These are phyloP conservation scores for Miscanthus lutarioriparius DNA, from an alignment of 176 grass and related monocot species.

Conservation along the genomic window DNA sequence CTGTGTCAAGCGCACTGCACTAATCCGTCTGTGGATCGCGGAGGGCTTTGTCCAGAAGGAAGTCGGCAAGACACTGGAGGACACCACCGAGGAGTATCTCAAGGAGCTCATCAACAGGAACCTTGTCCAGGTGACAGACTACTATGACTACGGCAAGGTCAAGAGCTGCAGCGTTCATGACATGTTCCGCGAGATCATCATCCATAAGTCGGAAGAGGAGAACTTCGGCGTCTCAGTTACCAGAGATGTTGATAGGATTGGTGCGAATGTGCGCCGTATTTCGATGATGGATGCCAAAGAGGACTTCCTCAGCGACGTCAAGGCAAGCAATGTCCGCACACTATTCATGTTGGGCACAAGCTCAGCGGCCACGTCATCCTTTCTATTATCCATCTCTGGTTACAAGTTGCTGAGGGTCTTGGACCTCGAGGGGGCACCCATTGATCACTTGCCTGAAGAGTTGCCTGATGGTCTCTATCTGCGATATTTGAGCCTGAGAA, in stretches of 20 bases:
- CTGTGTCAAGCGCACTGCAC: slow-evolving; percentile 21
- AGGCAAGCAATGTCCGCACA: neutral
- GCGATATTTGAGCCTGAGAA: slow-evolving; percentile 36
- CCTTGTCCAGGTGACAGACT: slow-evolving; percentile 31
- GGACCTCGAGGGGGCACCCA: slow-evolving; percentile 30
- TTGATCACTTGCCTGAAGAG: slow-evolving; percentile 29
- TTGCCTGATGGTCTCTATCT: slow-evolving; percentile 25
- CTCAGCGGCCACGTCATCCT: neutral
- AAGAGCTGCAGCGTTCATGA: slow-evolving; percentile 33
- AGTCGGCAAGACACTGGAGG: slow-evolving; percentile 31
- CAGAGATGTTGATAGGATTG: neutral
- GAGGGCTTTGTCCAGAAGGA: slow-evolving; percentile 38
- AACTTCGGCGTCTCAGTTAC: slow-evolving; percentile 21
- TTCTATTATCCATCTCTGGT: neutral
- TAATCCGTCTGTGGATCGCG: slow-evolving; percentile 43
- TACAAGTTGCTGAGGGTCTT: slow-evolving; percentile 37
- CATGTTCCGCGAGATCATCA: slow-evolving; percentile 33
- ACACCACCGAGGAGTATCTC: slow-evolving; percentile 25
- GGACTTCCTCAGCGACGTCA: neutral
- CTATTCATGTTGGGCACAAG: neutral
- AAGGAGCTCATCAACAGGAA: slow-evolving; percentile 29
- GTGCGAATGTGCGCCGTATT: neutral
- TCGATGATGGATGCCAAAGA: neutral
- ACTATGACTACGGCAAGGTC: slow-evolving; percentile 33
- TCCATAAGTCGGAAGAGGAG: slow-evolving; percentile 28